Evolutionary conservation across 2,329 filamentous ascomycete genomes (phyloP).

Genomic region (Arthroderma uncinatum): DNA sequence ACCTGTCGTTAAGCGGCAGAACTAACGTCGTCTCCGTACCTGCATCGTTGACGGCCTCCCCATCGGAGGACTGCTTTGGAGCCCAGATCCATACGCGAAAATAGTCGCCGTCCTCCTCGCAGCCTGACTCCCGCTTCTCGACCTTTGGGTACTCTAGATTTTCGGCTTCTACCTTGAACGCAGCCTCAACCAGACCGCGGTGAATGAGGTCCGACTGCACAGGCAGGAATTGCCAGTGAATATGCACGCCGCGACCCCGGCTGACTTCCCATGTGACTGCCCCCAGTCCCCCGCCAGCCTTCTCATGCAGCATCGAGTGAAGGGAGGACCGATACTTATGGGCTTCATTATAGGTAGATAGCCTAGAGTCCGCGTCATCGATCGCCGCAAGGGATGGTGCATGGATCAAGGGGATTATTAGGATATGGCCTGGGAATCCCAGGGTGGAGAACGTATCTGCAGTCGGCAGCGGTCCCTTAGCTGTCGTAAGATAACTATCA

Average conservation of each 20-base stretch:
- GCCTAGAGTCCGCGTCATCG: conserved; percentile 44
- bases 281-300: conserved; percentile 50
- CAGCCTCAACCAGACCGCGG: conserved; percentile 70
- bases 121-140: conserved; percentile 31
- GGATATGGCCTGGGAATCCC: conserved; percentile 69
- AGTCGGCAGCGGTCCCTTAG: conserved; percentile 77
- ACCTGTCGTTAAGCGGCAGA: conserved; percentile 58
- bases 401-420: conserved; percentile 83
- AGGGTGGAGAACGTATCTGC: conserved; percentile 60
- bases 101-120: conserved; percentile 47
- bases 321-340: conserved; percentile 63
- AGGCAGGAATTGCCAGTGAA: conserved; percentile 89
- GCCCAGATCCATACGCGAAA: conserved; percentile 75
- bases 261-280: conserved; percentile 89
- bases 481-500: conserved; percentile 77
- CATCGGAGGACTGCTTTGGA: conserved; percentile 17
- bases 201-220: conserved; percentile 56
- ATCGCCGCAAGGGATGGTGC: conserved; percentile 63
- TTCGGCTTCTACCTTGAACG: conserved; percentile 78
- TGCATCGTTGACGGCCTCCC: conserved; percentile 5
- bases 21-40: conserved; percentile 56
- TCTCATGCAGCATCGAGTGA: conserved; percentile 58
- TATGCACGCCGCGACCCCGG: conserved; percentile 67
- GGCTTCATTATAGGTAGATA: conserved; percentile 68
- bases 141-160: conserved; percentile 53